Base-by-base conservation (phyloP, 2,329 filamentous ascomycete genomes). In the Penicillium sp. region DNA sequence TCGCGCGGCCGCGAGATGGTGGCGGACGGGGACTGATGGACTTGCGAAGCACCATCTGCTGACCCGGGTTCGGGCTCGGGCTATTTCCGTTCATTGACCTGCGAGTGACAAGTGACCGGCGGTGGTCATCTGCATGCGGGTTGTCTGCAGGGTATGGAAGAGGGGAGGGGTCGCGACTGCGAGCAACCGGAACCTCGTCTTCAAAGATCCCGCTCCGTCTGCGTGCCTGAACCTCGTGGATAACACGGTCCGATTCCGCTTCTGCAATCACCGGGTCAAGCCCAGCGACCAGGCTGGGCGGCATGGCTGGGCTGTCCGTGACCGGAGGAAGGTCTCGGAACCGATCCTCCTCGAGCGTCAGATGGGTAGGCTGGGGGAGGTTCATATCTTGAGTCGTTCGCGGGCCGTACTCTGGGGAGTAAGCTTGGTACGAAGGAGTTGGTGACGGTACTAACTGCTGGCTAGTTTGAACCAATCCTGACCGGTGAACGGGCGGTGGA, bases 21-120 rank as follows among this genome's bases (percentile, higher is more conserved):
- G 65, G 79, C 65, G 86, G 86, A 3, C 80, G 81, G 11, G 86
- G 85, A 58, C 85, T 88, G 15, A 89, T 79, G 1, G 86, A 88
- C 70, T 89, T 89, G 7, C 79, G 79, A 8, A 81, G 79, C 56
- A 83, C 78, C 61, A 72, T 66, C 67, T 80, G 69, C 70, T 57
- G 75, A 66, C 66, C 75, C 64, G 66, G 75, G 26, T 26, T 49
- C 7, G 8, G 23, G 47, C n/a, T 38, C 6, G 56, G 56, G 19
- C 8, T 44, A 8, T 60, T 50, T 59, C 68, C 73, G n/a, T 30
- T 73, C 53, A 70, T 62, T 8, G 76, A 73, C 30, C 64, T 62
- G 44, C 69, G 63, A 31, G 53, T 62, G 13, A 69, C 61, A 29
- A 70, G 57, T 48, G 70, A 67, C 46, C 49, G 55, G 50, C 64